Evolutionary conservation across 768 basidiomycete genomes (phyloP).

Genomic region (Kwoniella pini): DNA sequence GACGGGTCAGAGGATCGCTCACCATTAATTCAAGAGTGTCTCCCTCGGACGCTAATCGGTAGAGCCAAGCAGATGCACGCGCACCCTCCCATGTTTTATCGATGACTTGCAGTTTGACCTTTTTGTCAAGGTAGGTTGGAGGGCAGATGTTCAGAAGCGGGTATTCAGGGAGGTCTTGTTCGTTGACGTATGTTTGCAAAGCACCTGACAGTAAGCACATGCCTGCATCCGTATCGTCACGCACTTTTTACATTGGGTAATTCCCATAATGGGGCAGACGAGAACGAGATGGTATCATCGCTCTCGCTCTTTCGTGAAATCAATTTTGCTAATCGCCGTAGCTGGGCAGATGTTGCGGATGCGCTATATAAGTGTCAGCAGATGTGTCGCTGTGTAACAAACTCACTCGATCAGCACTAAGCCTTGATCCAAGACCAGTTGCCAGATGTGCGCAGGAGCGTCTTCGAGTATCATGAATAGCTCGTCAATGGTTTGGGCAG

Average conservation of each 20-base stretch:
- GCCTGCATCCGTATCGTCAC: background rate
- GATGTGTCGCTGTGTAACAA: too few relatives aligned
- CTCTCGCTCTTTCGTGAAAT: background rate
- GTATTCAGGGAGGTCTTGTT: background rate
- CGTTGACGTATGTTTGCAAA: background rate
- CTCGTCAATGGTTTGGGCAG: background rate
- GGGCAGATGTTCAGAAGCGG: conserved; percentile 2
- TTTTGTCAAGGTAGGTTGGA: conserved; percentile 6
- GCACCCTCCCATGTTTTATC: background rate
- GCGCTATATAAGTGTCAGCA: conserved; percentile 1
- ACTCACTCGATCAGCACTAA: conserved; percentile 26
- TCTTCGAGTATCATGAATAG: background rate
- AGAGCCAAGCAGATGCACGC: background rate
- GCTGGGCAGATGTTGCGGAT: conserved; percentile 2
- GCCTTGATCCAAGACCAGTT: conserved; percentile 7
- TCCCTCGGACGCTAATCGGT: background rate
- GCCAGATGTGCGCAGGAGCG: background rate
- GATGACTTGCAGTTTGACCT: background rate
- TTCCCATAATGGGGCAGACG: conserved; percentile 32
- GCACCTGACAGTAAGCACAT: conserved; percentile 3
- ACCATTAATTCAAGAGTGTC: conserved; percentile 1
- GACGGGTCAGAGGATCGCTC: background rate
- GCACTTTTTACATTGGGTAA: conserved; percentile 18
- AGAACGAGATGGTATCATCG: conserved; percentile 3
- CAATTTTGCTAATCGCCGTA: background rate